A percentile compares a stretch with the other conserved stretches of the same genome.
Evolutionary conservation across 148 eudicot species (phyloP).

Genomic region (Arbutus unedo): DNA sequence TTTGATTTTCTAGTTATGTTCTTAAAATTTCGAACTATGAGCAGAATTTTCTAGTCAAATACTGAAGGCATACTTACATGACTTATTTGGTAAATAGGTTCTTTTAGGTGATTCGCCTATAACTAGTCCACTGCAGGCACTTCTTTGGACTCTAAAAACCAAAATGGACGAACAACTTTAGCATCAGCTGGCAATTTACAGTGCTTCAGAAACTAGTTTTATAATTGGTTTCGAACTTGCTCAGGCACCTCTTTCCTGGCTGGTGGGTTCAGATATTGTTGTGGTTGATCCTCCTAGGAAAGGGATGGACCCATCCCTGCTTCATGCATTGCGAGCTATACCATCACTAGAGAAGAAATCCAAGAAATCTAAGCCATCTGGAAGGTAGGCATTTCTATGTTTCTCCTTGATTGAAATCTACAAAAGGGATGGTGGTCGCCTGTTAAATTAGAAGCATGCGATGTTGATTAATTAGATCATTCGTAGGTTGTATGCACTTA

Average conservation of each 20-base stretch:
- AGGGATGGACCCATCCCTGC: constrained; percentile 75
- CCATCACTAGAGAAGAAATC: constrained; percentile 47
- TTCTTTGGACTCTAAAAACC: background rate
- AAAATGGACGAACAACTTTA: constrained; percentile 8
- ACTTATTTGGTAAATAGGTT: background rate
- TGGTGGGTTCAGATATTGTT: constrained; percentile 84
- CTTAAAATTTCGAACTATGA: constrained; percentile 1
- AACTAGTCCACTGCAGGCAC: background rate
- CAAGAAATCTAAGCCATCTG: constrained; percentile 35
- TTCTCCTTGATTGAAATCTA: background rate
- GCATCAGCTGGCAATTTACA: background rate
- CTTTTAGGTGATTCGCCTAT: background rate
- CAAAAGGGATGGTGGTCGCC: background rate
- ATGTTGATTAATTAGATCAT: background rate
- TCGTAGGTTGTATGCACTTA: background rate
- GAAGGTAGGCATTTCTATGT: constrained; percentile 38
- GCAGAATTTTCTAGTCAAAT: background rate
- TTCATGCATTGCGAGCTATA: constrained; percentile 49
- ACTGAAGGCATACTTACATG: background rate
- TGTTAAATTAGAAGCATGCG: background rate
- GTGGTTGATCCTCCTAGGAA: constrained; percentile 99
- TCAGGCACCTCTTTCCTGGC: constrained; percentile 92
- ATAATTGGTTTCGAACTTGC: constrained; percentile 3
- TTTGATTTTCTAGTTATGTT: background rate
- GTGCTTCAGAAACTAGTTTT: background rate